Base-by-base conservation (phyloP, 1,284 basidiomycete genomes). In the Hypsizygus ulmarius region DNA sequence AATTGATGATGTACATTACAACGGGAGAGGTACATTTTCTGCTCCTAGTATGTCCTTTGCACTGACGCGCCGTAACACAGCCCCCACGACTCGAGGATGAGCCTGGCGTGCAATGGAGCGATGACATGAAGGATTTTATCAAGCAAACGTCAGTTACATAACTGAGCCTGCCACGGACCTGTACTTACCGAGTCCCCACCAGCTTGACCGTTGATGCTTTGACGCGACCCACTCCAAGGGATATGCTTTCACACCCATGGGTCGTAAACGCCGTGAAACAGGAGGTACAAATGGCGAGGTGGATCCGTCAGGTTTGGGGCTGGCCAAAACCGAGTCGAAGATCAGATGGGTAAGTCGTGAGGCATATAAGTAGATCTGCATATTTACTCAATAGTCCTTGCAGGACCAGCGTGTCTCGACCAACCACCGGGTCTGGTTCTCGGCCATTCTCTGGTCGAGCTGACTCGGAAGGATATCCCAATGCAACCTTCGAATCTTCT, bases 71-170 rank as follows among this genome's bases (percentile, higher is more conserved):
- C 53, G 56, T 57, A 38, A 38, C 40, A 42, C 73, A 96, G 83
- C 90, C 91, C 44, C 90, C 93, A 18, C 84, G 81, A 61, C 75
- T 91, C 64, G 70, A 85, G 66, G 79, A 92, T 74, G 82, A 86
- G 72, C 72, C 78, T 49, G 82, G 77, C 38, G 75, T 82, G 62
- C 78, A 56, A 66, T 99, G 95, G 90, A 87, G 84, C 44, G 77
- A 84, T 36, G 82, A 84, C 15, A 92, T 98, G 81, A 94, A 96
- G 65, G 88, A 94, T 58, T 98, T 99, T 65, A 86, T 98, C 68
- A 85, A 81, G 62, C 77, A 84, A 58, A 89, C 93, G 91, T 94
- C 63, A 62, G 90, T 63, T 8, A 47, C 44, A 33, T 34, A 27
- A 11, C 28, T 40, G 12, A 34, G 25, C 39, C 50, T 51, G 44